Percentiles rank a stretch among this genome's conserved stretches.
Evolutionary conservation across 176 grass and related monocot genomes (phyloP).

Genomic region (Eragrostis curvula): DNA sequence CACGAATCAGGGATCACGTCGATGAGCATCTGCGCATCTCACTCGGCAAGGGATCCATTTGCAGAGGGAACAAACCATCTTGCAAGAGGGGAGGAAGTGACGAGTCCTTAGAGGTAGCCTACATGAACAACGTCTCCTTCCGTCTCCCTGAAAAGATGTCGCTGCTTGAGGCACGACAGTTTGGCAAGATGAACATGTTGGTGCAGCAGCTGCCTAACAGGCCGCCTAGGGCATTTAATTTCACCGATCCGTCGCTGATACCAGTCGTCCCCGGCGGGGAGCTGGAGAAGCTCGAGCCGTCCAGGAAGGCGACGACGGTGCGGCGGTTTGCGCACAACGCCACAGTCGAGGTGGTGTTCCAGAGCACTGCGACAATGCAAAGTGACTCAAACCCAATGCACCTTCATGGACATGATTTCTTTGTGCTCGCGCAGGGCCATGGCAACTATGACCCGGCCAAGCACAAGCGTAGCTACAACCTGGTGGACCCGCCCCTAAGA

Average conservation of each 20-base stretch:
- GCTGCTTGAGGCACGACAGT: not conserved
- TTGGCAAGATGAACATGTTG: not conserved
- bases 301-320: not conserved
- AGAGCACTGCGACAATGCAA: constrained; percentile 43
- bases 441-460: constrained; percentile 40
- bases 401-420: constrained; percentile 38
- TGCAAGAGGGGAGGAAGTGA: not conserved
- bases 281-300: not conserved
- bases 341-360: constrained; percentile 22
- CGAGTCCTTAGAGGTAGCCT: not conserved
- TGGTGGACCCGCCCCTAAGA: constrained; percentile 8
- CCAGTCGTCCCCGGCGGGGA: not conserved
- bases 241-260: not conserved
- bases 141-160: not conserved
- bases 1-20: not conserved
- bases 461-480: constrained; percentile 39
- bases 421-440: not conserved
- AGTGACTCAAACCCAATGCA: constrained; percentile 63
- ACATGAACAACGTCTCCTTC: constrained; percentile 28
- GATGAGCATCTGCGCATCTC: not conserved
- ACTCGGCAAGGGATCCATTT: not conserved
- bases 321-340: not conserved
- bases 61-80: not conserved
- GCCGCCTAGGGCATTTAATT: not conserved
- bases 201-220: not conserved